Percentiles rank a stretch among this genome's conserved stretches.
These are phyloP conservation scores for Geosmithia flava DNA, from an alignment of 2,329 filamentous ascomycete genomes.

Conservation along the genomic window DNA sequence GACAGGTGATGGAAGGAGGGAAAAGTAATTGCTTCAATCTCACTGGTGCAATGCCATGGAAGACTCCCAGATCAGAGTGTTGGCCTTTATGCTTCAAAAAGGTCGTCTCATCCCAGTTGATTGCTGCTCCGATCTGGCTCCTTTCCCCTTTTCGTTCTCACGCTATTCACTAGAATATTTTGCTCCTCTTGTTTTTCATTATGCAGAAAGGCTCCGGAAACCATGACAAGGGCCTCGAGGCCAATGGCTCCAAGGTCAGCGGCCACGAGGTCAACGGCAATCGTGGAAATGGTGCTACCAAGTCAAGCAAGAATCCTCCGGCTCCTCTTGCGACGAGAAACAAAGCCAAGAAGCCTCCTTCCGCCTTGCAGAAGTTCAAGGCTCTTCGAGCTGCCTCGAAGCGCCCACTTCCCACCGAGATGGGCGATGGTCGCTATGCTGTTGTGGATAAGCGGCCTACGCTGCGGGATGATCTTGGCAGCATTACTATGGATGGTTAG, in stretches of 20 bases:
- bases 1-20: background rate
- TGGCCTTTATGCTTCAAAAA: background rate
- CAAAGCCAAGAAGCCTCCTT: slow-evolving; percentile 11
- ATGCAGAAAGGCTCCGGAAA: background rate
- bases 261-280: slow-evolving; percentile 1
- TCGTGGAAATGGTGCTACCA: slow-evolving; percentile 2
- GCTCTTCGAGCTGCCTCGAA: slow-evolving; percentile 32
- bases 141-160: background rate
- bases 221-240: background rate
- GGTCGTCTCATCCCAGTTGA: background rate
- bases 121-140: background rate
- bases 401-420: slow-evolving; percentile 50
- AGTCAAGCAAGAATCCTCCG: background rate
- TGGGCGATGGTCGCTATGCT: slow-evolving; percentile 49
- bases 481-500: slow-evolving; percentile 34
- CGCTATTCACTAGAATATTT: background rate
- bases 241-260: background rate
- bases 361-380: slow-evolving; percentile 13
- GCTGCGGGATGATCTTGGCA: slow-evolving; percentile 43
- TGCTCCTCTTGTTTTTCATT: background rate
- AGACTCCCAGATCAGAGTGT: background rate
- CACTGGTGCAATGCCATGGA: background rate
- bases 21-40: background rate
- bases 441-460: slow-evolving; percentile 33
- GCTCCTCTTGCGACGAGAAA: slow-evolving; percentile 1